A percentile compares a stretch with the other conserved stretches of the same genome.
Evolutionary conservation across 78 protist genomes (phyloP).

Genomic region (Pigoraptor vietnamica): DNA sequence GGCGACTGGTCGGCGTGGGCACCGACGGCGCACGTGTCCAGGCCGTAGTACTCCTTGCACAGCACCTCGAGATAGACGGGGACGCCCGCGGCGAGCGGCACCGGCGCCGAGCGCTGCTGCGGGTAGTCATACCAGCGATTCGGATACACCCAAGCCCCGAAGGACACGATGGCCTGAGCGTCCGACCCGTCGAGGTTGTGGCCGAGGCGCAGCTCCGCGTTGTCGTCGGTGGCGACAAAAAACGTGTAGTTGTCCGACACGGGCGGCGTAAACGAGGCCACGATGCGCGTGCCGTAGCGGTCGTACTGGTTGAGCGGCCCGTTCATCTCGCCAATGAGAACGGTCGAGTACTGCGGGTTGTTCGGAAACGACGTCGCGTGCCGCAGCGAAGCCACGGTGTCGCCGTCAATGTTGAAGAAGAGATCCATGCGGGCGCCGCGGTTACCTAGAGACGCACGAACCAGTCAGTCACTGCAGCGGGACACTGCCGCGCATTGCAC

Average conservation of each 20-base stretch:
- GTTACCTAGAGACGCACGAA: not conserved
- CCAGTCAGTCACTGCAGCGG: not conserved
- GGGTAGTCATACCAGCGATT: not conserved
- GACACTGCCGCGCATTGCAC: not conserved
- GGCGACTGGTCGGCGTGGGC: not conserved
- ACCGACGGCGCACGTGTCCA: not conserved
- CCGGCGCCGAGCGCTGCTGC: not conserved
- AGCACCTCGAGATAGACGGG: not conserved
- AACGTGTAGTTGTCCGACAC: not conserved
- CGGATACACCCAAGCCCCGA: not conserved
- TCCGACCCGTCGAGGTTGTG: not conserved
- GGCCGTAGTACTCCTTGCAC: not conserved
- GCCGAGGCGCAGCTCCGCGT: not conserved
- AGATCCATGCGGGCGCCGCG: not conserved
- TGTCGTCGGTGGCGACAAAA: not conserved
- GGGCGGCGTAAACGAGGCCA: not conserved
- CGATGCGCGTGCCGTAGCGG: not conserved
- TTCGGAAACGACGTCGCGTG: not conserved
- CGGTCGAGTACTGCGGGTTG: not conserved
- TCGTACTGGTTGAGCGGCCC: not conserved
- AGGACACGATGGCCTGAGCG: not conserved
- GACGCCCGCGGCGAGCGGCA: not conserved
- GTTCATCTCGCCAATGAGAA: not conserved
- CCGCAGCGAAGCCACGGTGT: not conserved
- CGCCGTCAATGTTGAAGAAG: not conserved